phyloP scores from a whole-genome alignment of 345 rosid genomes.

The Triadica sebifera region DNA sequence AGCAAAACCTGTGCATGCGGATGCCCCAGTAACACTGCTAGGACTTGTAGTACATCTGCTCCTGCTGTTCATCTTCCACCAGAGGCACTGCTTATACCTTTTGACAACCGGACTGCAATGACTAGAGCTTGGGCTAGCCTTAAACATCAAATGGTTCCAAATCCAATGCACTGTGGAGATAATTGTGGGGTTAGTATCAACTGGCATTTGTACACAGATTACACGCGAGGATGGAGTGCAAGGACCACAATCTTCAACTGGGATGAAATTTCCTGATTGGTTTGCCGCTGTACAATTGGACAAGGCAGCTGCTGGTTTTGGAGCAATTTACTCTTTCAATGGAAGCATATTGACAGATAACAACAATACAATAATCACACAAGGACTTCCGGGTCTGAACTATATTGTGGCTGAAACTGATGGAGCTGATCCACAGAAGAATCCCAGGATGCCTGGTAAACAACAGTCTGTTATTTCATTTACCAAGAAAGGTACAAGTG shows the following conservation, averaged over 20 bases:
- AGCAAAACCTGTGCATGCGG: slow-evolving; percentile 91
- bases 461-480: slow-evolving; percentile 87
- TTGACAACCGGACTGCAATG: slow-evolving; percentile 69
- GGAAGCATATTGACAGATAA: slow-evolving; percentile 45
- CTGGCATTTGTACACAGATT: slow-evolving; percentile 81
- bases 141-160: slow-evolving; percentile 55
- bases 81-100: slow-evolving; percentile 78
- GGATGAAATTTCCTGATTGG: slow-evolving; percentile 86
- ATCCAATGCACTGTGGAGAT: slow-evolving; percentile 83
- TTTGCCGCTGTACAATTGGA: slow-evolving; percentile 67
- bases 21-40: slow-evolving; percentile 51
- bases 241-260: slow-evolving; percentile 90
- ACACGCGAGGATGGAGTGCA: slow-evolving; percentile 77
- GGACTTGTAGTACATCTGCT: slow-evolving; percentile 63
- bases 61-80: slow-evolving; percentile 78
- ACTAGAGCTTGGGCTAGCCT: slow-evolving; percentile 63
- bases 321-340: slow-evolving; percentile 75
- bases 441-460: slow-evolving; percentile 82
- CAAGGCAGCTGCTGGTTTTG: slow-evolving; percentile 70
- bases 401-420: slow-evolving; percentile 69
- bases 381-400: slow-evolving; percentile 76
- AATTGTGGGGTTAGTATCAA: slow-evolving; percentile 92
- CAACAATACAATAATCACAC: slow-evolving; percentile 68
- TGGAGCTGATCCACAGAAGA: slow-evolving; percentile 54
- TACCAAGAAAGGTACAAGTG: slow-evolving; percentile 69